Base-by-base conservation (phyloP, 2,329 filamentous ascomycete species). In the Arthroderma uncinatum region DNA sequence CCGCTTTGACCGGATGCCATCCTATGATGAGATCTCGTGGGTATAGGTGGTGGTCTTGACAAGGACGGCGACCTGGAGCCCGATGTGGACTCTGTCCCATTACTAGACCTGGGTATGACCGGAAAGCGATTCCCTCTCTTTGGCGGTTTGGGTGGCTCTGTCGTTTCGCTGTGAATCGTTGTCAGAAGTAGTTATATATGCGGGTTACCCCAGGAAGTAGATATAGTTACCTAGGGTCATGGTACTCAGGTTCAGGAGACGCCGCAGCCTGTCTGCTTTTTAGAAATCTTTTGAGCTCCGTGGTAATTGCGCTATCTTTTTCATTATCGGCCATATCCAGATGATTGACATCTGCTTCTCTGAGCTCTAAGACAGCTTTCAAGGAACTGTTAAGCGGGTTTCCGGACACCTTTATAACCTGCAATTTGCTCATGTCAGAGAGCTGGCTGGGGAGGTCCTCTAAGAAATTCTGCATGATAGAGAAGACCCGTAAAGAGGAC, bases 391-490 rank as follows among this genome's bases (percentile, higher is more conserved):
- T 81, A 58, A 96, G 81, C 7, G 88, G 88, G 64, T 96, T 96
- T 48, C 89, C 89, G 58, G 92, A 87, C 36, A 96, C 82, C 70
- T 95, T 95, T 57, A 97, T 78, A 62, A 94, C 87, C 68, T 92
- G 88, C 59, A 97, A 75, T 57, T 89, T 93, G 57, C 81, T 84
- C 87, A 96, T 95, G 62, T 95, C 90, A 56, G 88, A 89, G 21
- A 97, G 74, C 62, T 88, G 91, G 5, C 87, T 74, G 1, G 92
- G 92, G 16, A 97, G 76, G 63, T 91, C 85, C 62, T 89, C 84
- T 64, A 97, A 89, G 59, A 86, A 82, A 69, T 96, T 96, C 67
- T 87, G 88, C 63, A 88, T 86, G 36, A 96, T 81, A 1, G 90
- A 91, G 56, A 97, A 78, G 14, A 96, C 91, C 67, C 95, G 94